Conservation (phyloP, 2,329 filamentous ascomycete species). For the Diaporthe citri region DNA sequence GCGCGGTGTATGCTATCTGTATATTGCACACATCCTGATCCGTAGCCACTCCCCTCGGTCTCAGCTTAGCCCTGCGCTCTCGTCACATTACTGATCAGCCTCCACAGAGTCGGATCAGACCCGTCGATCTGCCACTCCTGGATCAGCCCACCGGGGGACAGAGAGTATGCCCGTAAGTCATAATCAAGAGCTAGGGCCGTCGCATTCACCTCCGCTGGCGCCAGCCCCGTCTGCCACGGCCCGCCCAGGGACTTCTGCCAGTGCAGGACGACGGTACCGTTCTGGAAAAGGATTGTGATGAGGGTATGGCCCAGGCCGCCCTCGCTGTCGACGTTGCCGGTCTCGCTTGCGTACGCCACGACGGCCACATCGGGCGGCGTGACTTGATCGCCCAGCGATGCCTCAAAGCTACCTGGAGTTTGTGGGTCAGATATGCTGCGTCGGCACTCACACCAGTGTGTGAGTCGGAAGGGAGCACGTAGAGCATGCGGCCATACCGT, state of each 20-base stretch:
- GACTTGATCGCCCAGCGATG: conserved; percentile 20
- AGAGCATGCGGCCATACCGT: background rate
- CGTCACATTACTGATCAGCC: conserved; percentile 4
- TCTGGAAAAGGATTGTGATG: conserved; percentile 12
- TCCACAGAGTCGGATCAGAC: conserved; percentile 12
- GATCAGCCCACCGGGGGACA: background rate
- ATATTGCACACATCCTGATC: background rate
- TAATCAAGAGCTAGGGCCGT: conserved; percentile 21
- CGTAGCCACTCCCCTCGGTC: no score
- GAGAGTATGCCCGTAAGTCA: conserved; percentile 8
- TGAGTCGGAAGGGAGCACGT: background rate
- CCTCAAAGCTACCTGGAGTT: conserved; percentile 22
- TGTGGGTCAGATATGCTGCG: background rate
- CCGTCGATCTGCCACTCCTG: conserved; percentile 30
- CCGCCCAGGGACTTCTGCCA: conserved; percentile 24
- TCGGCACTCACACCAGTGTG: background rate
- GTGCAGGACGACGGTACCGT: conserved; percentile 5
- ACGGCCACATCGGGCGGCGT: conserved; percentile 16
- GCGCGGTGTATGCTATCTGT: background rate
- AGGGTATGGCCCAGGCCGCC: background rate
- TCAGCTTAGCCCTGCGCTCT: background rate
- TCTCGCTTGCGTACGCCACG: conserved; percentile 8
- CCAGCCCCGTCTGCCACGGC: conserved; percentile 16
- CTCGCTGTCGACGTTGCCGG: background rate
- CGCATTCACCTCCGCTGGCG: background rate